Percentiles rank a stretch among this genome's conserved stretches.
phyloP scores from a whole-genome alignment of 2,329 filamentous ascomycete species.

The Alternaria brassicae region DNA sequence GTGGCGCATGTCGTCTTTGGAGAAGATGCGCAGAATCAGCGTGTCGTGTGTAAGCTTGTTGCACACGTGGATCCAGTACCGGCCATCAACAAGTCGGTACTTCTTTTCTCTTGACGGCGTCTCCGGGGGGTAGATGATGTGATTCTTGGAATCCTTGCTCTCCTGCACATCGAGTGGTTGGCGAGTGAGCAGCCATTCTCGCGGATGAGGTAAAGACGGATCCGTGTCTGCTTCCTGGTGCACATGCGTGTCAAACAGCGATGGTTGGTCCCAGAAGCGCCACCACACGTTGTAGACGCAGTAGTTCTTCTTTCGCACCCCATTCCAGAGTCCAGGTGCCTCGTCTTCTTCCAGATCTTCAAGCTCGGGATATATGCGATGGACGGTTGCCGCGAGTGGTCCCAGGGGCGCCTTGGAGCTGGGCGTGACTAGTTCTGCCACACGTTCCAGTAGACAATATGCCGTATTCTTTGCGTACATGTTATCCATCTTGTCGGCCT shows the following conservation, averaged over 20 bases:
- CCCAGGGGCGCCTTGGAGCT: constrained; percentile 53
- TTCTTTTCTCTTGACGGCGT: not conserved
- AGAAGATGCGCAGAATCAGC: constrained; percentile 51
- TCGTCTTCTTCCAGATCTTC: constrained; percentile 2
- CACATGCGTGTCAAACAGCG: constrained; percentile 18
- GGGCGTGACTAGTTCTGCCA: constrained; percentile 60
- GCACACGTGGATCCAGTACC: constrained; percentile 62
- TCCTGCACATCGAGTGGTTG: constrained; percentile 27
- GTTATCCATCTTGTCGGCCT: constrained; percentile 27
- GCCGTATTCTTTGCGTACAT: constrained; percentile 42
- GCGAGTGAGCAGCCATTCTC: constrained; percentile 40
- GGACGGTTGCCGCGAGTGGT: constrained; percentile 52
- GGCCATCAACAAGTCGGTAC: constrained; percentile 61
- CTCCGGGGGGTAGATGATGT: constrained; percentile 19
- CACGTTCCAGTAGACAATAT: constrained; percentile 55
- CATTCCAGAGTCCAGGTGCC: not conserved
- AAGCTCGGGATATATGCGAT: constrained; percentile 52
- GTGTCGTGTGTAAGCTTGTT: constrained; percentile 36
- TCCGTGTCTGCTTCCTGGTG: constrained; percentile 7
- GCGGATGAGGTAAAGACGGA: constrained; percentile 7
- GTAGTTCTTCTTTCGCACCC: constrained; percentile 20
- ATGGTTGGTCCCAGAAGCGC: constrained; percentile 25
- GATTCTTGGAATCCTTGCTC: not conserved
- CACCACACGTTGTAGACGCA: constrained; percentile 36
- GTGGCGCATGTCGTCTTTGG: constrained; percentile 19